A percentile compares a stretch with the other conserved stretches of the same genome.
Evolutionary conservation across 257 asterid genomes (phyloP).

Genomic region (Jacaranda mimosifolia): DNA sequence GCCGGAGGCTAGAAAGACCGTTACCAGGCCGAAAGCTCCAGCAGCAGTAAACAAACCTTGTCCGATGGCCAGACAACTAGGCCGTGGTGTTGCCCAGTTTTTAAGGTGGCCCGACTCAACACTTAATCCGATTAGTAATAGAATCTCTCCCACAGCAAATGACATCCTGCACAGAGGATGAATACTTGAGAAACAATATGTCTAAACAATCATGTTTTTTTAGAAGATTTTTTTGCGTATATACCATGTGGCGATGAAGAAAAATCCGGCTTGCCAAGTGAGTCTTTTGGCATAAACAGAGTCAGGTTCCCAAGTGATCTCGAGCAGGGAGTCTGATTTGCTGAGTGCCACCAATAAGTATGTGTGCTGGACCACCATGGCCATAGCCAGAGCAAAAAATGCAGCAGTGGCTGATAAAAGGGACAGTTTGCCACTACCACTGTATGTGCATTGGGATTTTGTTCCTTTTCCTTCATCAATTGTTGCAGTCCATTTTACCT

Average conservation of each 20-base stretch:
- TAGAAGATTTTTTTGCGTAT: too few species aligned
- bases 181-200: too few species aligned
- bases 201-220: too few species aligned
- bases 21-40: conserved; percentile 73
- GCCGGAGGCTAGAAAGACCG: conserved; percentile 76
- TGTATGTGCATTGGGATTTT: conserved; percentile 60
- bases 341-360: conserved; percentile 68
- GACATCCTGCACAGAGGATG: conserved; percentile 55
- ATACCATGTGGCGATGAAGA: conserved; percentile 86
- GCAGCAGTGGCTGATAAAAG: conserved; percentile 73
- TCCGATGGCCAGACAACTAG: conserved; percentile 58
- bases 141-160: conserved; percentile 83
- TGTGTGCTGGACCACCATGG: conserved; percentile 74
- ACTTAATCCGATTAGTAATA: conserved; percentile 75
- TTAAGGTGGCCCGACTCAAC: conserved; percentile 91
- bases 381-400: conserved; percentile 71
- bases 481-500: conserved; percentile 57
- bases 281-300: conserved; percentile 55
- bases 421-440: conserved; percentile 67
- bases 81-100: conserved; percentile 64
- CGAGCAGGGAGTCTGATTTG: conserved; percentile 54
- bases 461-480: conserved; percentile 38
- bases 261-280: conserved; percentile 79
- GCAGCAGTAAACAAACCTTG: conserved; percentile 82
- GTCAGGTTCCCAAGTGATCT: conserved; percentile 62